Evolutionary conservation across 306 rosid species (phyloP), one percentile per base, ranked within the genome.

Genomic region (Corylus americana): DNA sequence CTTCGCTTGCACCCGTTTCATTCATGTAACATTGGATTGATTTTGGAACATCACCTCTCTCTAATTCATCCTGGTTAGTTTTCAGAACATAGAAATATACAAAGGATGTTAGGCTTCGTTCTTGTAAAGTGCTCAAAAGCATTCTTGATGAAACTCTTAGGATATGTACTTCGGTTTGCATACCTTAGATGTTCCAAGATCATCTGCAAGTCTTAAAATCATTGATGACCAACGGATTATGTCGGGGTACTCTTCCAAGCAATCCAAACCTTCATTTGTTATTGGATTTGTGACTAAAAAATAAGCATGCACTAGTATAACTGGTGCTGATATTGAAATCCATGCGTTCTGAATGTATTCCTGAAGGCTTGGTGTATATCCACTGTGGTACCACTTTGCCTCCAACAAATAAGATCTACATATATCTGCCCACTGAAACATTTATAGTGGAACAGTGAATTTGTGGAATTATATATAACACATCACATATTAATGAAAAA

Each of bases 1-100:
- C 51, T 76, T 87, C 78, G 7, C 74, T 67, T 3, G 49, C 81
- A 22, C 74, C 74, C 2, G 22, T 63, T 66, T 86, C 86, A 11
- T 80, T 51, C 89, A 86, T 86, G 82, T 83, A 81, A 45, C 90
- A 87, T 57, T 81, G 84, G 14, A 84, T 48, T 9, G 82, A 72
- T 48, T 84, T 87, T 0, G 70, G 59, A 76, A 58, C 58, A 17
- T 84, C 88, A 2, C 86, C 85, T 17, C 48, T 69, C 45, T 69
- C 29, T 0, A 18, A 4, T 58, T 86, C 85, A 1, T 47, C 51
- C 85, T 83, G 25, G 25, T 22, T 22, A 22, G 25, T 22, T 22
- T 22, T 22, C 25, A 22, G 25, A 22, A 22, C 25, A 22, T 22
- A 22, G 25, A 22, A 22, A 22, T 22, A 22, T 22, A 22, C 25